Evolutionary conservation across 2,329 filamentous ascomycete species (phyloP).

Genomic region (Cytospora leucostoma): DNA sequence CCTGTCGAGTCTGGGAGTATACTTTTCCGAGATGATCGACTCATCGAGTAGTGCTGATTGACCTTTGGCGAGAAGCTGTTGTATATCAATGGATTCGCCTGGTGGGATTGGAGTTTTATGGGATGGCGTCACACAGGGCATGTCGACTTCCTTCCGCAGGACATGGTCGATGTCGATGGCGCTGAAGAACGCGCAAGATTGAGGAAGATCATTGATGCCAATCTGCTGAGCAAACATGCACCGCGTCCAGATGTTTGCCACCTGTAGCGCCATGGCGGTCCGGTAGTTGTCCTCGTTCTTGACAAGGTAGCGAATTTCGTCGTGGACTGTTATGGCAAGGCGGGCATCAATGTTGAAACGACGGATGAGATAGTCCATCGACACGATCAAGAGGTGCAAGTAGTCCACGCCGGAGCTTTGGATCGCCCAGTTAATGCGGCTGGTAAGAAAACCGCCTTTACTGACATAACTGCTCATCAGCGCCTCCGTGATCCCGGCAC

Average conservation of each 20-base stretch:
- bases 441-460: constrained; percentile 91
- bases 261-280: constrained; percentile 87
- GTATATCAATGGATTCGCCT: constrained; percentile 86
- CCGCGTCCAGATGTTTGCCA: constrained; percentile 94
- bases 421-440: constrained; percentile 98
- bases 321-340: constrained; percentile 90
- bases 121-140: constrained; percentile 93
- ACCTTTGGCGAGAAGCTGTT: constrained; percentile 73
- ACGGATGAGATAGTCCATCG: constrained; percentile 90
- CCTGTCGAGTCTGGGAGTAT: constrained; percentile 58
- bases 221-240: constrained; percentile 98
- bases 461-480: constrained; percentile 85
- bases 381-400: constrained; percentile 86
- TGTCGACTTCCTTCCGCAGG: constrained; percentile 95
- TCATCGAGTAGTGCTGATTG: constrained; percentile 69
- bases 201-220: constrained; percentile 91
- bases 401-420: constrained; percentile 98
- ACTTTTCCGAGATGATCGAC: constrained; percentile 54
- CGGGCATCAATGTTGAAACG: constrained; percentile 84
- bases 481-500: constrained; percentile 94
- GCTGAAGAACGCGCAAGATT: constrained; percentile 92
- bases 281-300: constrained; percentile 83
- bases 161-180: constrained; percentile 95
- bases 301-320: constrained; percentile 94
- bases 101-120: constrained; percentile 76